Percentiles rank a stretch among this genome's conserved stretches.
These are phyloP conservation scores for Theobroma cacao DNA, from an alignment of 345 rosid species.

Conservation along the genomic window DNA sequence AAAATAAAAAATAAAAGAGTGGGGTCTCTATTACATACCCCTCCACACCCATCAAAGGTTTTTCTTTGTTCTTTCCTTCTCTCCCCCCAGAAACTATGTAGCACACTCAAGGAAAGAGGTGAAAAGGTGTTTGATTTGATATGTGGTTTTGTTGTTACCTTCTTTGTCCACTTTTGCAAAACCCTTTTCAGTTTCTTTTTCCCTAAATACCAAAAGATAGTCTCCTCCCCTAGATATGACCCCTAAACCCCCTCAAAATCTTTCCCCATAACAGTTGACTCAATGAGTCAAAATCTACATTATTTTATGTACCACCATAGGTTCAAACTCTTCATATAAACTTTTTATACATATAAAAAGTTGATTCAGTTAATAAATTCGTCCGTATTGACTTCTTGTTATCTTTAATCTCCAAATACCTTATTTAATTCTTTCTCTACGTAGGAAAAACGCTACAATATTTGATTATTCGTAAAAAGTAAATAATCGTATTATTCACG, in stretches of 20 bases:
- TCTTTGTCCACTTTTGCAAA: slow-evolving; percentile 14
- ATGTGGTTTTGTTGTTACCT: slow-evolving; percentile 27
- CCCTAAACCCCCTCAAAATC: background rate
- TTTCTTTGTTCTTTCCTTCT: background rate
- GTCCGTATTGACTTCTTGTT: too few relatives aligned
- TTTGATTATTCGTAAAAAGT: too few relatives aligned
- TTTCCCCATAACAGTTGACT: background rate
- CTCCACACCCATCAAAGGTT: background rate
- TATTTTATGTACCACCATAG: background rate
- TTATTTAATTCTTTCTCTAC: too few relatives aligned
- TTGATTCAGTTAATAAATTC: background rate
- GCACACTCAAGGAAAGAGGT: background rate
- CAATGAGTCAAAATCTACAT: slow-evolving; percentile 17
- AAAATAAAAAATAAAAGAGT: background rate
- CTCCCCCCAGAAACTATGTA: background rate
- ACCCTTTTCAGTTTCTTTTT: slow-evolving; percentile 29
- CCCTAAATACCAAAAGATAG: slow-evolving; percentile 18
- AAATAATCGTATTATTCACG: too few relatives aligned
- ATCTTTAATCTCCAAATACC: background rate
- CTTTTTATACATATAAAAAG: too few relatives aligned
- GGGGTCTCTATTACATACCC: background rate
- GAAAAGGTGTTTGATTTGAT: slow-evolving; percentile 47
- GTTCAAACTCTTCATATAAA: too few relatives aligned
- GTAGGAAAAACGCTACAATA: too few relatives aligned
- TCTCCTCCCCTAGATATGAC: slow-evolving; percentile 13